Base-by-base conservation (phyloP, 2,329 filamentous ascomycete genomes). In the Epichloe aotearoae region DNA sequence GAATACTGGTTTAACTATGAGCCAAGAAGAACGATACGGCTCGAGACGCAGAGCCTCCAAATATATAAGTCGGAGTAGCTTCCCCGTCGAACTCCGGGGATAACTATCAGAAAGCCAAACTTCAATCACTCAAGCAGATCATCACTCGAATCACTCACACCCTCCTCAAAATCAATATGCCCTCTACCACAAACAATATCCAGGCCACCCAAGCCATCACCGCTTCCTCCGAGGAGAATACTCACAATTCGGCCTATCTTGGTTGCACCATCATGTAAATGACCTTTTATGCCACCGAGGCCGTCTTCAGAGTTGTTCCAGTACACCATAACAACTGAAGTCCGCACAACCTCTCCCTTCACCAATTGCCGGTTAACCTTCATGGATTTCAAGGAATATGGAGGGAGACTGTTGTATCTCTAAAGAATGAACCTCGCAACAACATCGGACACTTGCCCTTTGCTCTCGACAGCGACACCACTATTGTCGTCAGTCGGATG, bases 201-300 rank as follows among this genome's bases (percentile, higher is more conserved):
- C 58, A 55, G 55, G 57, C 54, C 54, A 54, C 56, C 50, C 53
- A 53, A 44, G 17, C 12, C 43, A 47, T 23, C n/a, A 5, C 52
- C 59, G 57, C 41, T 55, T 64, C 23, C 15, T 10, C 26, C 2
- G 15, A 49, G 3, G 30, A 49, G 12, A 40, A 33, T 8, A 6
- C 30, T 15, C 6, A 19, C 14, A 43, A 38, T 5, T 33, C 37
- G 33, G 23, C 39, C 50, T 51, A 51, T 40, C 4, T 33, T 7
- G 60, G 62, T 50, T 68, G 65, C 55, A 57, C 53, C 33, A 49
- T 67, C 58, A 67, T 67, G 66, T 68, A 66, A 64, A 59, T 34
- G 12, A n/a, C 23, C 5, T 3, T 19, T 30, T 5, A 33, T n/a
- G 30, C 46, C n/a, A 33, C 20, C 6, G 17, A 33, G 20, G 19